Base-by-base conservation (phyloP, 192 early-diverging fungal species). In the Podila epigama region DNA sequence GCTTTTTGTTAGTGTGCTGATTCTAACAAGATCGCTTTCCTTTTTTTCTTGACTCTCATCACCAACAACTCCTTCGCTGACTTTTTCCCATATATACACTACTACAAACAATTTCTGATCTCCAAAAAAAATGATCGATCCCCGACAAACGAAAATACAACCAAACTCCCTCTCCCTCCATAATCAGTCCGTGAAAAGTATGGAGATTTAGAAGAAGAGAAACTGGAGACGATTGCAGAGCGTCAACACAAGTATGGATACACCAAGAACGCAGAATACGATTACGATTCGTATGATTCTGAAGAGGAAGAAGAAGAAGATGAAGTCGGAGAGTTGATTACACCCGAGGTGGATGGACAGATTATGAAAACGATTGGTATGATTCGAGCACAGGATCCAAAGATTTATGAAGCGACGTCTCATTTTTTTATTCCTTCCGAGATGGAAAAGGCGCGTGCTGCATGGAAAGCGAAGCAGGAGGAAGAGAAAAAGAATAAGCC, bases 291-390 rank as follows among this genome's bases (percentile, higher is more conserved):
- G 1, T 86, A 82, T 35, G 87, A 87, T 41, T 89, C 87, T 22
- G 88, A 89, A 31, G 72, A 75, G 8, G 92, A 92, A 35, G 90
- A 88, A 28, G 91, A 91, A 28, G 93, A 95, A 65, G 94, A 95
- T 72, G 91, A 92, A 62, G 80, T 83, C 50, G 94, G 90, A 34
- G 90, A 89, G 60, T 84, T 98, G 25, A 82, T 96, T 10, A 96
- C 96, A 6, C 94, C 96, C 7, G 94, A 92, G 32, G 73, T 98
- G 10, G 96, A 99, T 63, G 92, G 89, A 8, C 93, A 97, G 79
- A 98, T 99, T 59, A 87, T 99, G 87, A 92, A 92, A 60, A 96
- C 97, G 2, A 93, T 98, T 63, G 88, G 88, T 0, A 82, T 91
- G 29, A 92, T 99, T 53, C 87, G 89, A 3, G 77, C 84, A 16